Conservation (phyloP, 2,329 filamentous ascomycete genomes). For the Seiridium unicorne region DNA sequence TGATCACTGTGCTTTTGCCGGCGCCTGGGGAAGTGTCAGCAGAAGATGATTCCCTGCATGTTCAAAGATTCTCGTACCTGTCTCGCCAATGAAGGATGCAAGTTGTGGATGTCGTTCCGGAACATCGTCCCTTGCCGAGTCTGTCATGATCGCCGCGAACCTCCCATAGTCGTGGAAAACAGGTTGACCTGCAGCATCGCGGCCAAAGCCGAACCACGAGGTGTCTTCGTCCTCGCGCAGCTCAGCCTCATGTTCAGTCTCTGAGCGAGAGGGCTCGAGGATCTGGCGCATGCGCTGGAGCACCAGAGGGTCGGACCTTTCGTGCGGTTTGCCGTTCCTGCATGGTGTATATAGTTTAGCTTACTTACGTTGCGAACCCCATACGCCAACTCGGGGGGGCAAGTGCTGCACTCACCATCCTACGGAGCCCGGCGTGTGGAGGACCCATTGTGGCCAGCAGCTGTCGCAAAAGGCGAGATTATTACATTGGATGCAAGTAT, state of each 20-base stretch:
- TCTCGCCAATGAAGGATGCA: conserved; percentile 43
- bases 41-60: not conserved
- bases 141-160: conserved; percentile 40
- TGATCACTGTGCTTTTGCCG: conserved; percentile 50
- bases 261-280: conserved; percentile 27
- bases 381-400: no score
- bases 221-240: conserved; percentile 29
- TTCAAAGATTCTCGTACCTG: conserved; percentile 22
- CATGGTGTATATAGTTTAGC: conserved; percentile 13
- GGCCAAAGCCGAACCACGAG: conserved; percentile 31
- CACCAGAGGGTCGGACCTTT: conserved; percentile 27
- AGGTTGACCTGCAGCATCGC: conserved; percentile 25
- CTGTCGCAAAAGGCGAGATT: conserved; percentile 7
- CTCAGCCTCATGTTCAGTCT: conserved; percentile 28
- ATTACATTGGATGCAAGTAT: conserved; percentile 7
- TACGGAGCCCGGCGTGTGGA: conserved; percentile 10
- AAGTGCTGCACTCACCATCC: conserved; percentile 8
- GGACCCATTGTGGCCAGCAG: conserved; percentile 15
- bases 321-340: conserved; percentile 31
- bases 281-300: conserved; percentile 29
- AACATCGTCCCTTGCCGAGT: conserved; percentile 23
- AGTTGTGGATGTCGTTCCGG: conserved; percentile 33
- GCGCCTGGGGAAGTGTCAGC: conserved; percentile 27
- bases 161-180: conserved; percentile 34
- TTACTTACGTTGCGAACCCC: not conserved